Base-by-base conservation (phyloP, 768 basidiomycete genomes). In the Mrakia blollopis region DNA sequence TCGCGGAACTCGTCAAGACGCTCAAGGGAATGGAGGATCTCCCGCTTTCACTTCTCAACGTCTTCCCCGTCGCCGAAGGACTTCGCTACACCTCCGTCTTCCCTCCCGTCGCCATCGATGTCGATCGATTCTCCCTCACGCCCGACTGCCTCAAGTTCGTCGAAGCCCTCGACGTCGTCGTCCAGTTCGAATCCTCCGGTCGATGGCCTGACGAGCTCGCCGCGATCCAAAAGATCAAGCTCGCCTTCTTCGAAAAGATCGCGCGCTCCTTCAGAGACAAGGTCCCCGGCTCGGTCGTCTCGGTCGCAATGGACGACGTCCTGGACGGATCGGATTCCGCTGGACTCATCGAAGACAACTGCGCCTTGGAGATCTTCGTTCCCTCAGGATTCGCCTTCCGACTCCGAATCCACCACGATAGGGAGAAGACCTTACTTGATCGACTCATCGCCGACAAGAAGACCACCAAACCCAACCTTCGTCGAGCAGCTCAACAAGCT, bases 121-220 rank as follows among this genome's bases (percentile, higher is more conserved):
- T 83, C 0, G 86, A 88, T 8, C 84, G 89, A 28, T 85, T 86
- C 9, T 82, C 79, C 10, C 78, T 80, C 25, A 80, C 84, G 0
- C 84, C 85, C 3, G 82, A 80, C 41, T 88, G 88, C 73, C 88
- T 91, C 14, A 87, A 88, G 14, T 91, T 90, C 81, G 82, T 90
- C 18, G 88, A 90, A 0, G 86, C 88, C 3, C 91, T 94, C 79
- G 88, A 91, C 21, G 85, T 94, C 68, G 83, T 94, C 32, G 83
- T 98, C 44, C 91, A 95, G 82, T 97, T 98, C 80, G 96, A 98
- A 82, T 91, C 91, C 78, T 96, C 94, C 0, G 89, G 91, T 0
- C 88, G 88, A 78, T 99, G 97, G 97, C 96, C 97, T 0, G 95
- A 98, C 81, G 94, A 98, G 79, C 87, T 98, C 6, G 87, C 86